These are phyloP conservation scores for Blastomyces silverae DNA, from an alignment of 2,329 filamentous ascomycete species.

Conservation along the genomic window DNA sequence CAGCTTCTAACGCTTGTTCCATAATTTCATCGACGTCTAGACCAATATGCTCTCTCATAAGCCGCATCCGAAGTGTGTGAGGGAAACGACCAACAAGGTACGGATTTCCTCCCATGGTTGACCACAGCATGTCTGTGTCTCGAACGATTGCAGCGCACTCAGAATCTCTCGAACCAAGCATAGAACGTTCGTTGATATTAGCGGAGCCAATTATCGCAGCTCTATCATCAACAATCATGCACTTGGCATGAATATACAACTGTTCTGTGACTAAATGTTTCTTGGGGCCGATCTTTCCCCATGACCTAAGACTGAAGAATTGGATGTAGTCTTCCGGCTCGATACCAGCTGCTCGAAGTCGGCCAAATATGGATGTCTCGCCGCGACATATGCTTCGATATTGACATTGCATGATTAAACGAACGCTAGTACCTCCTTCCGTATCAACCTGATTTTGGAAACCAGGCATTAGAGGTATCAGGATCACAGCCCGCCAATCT, in stretches of 20 bases:
- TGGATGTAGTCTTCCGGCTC: conserved; percentile 79
- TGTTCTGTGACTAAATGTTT: conserved; percentile 74
- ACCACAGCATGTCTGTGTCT: conserved; percentile 63
- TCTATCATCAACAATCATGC: conserved; percentile 72
- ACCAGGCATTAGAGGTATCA: conserved; percentile 87
- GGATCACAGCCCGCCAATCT: conserved; percentile 82
- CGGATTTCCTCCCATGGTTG: conserved; percentile 64
- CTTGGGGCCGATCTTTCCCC: conserved; percentile 84
- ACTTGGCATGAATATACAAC: conserved; percentile 88
- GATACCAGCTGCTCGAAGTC: conserved; percentile 64
- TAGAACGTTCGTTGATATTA: conserved; percentile 65
- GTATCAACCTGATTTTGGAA: conserved; percentile 87
- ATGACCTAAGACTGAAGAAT: conserved; percentile 87
- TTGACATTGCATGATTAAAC: conserved; percentile 97
- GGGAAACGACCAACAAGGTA: conserved; percentile 71
- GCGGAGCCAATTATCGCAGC: conserved; percentile 74
- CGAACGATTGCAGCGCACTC: conserved; percentile 85
- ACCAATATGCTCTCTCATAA: conserved; percentile 89
- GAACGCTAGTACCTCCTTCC: conserved; percentile 73
- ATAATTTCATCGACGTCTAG: conserved; percentile 75
- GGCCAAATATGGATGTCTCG: conserved; percentile 80
- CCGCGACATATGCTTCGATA: conserved; percentile 94
- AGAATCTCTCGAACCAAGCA: conserved; percentile 76
- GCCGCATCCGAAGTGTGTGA: conserved; percentile 69
- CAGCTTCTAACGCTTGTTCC: conserved; percentile 66